phyloP scores from a whole-genome alignment of 495 filamentous ascomycete genomes.

The Cryomyces minteri region DNA sequence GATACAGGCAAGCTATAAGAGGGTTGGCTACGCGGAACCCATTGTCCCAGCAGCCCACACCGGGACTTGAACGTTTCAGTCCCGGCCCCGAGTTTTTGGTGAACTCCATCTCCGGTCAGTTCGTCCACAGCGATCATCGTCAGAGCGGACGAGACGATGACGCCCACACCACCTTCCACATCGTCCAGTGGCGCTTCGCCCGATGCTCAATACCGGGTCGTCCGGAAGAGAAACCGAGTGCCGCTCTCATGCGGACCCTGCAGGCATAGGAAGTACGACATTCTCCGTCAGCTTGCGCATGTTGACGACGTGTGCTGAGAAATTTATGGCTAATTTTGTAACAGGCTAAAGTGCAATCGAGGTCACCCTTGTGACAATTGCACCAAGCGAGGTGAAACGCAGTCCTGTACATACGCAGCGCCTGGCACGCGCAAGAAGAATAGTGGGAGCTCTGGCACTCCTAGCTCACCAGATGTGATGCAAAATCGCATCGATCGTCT shows the following conservation, averaged over 20 bases:
- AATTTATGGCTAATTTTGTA: background rate
- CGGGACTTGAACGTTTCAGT: too few relatives aligned
- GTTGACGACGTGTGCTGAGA: background rate
- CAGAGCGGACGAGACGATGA: slow-evolving; percentile 31
- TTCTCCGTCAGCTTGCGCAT: background rate
- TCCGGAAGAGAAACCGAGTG: slow-evolving; percentile 86
- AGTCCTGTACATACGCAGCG: slow-evolving; percentile 79
- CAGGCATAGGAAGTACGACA: slow-evolving; percentile 74
- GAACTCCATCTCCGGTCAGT: too few relatives aligned
- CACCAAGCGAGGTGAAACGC: slow-evolving; percentile 66
- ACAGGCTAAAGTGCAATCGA: slow-evolving; percentile 84
- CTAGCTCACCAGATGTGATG: slow-evolving; percentile 79
- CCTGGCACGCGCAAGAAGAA: slow-evolving; percentile 60
- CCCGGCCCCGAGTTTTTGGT: too few relatives aligned
- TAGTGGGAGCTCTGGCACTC: slow-evolving; percentile 36
- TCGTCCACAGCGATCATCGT: too few relatives aligned
- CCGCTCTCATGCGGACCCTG: slow-evolving; percentile 91
- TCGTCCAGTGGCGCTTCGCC: slow-evolving; percentile 64
- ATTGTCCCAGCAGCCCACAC: too few relatives aligned
- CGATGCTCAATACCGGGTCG: slow-evolving; percentile 70
- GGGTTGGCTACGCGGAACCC: too few relatives aligned
- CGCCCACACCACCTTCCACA: slow-evolving; percentile 79
- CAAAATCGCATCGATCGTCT: slow-evolving; percentile 95
- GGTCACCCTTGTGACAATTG: slow-evolving; percentile 89
- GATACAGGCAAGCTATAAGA: too few relatives aligned